phyloP scores from a whole-genome alignment of 1,139 yeast genomes.

The Blastobotrys apis region DNA sequence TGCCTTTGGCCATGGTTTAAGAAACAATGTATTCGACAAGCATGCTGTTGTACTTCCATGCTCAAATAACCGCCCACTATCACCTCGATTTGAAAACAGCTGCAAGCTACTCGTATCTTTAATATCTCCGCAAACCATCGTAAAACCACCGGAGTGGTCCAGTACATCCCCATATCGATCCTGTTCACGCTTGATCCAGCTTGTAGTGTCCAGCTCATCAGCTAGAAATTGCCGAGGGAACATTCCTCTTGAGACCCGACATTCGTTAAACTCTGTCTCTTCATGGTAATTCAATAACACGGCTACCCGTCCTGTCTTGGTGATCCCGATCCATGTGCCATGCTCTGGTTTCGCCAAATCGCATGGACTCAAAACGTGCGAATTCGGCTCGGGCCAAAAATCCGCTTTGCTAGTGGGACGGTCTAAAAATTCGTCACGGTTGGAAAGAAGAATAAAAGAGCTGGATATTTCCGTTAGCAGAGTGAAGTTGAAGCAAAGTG shows the following conservation, averaged over 20 bases:
- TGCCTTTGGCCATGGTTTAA: constrained; percentile 73
- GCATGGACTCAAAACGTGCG: constrained; percentile 57
- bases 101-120: background rate
- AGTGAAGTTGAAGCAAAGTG: background rate
- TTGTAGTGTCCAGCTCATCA: constrained; percentile 37
- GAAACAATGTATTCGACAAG: constrained; percentile 57
- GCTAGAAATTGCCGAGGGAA: constrained; percentile 59
- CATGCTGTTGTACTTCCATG: constrained; percentile 42
- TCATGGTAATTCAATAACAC: constrained; percentile 67
- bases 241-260: constrained; percentile 65
- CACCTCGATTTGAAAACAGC: constrained; percentile 11
- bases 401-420: constrained; percentile 67
- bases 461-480: constrained; percentile 17
- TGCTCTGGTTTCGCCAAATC: constrained; percentile 71
- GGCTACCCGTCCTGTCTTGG: constrained; percentile 50
- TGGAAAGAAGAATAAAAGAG: constrained; percentile 65
- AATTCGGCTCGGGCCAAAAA: constrained; percentile 37
- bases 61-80: constrained; percentile 21
- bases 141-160: constrained; percentile 72
- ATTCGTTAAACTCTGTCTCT: constrained; percentile 35
- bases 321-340: constrained; percentile 91
- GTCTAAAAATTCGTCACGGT: constrained; percentile 77
- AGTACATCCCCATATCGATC: constrained; percentile 32
- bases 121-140: constrained; percentile 59
- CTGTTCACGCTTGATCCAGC: constrained; percentile 40